These are phyloP conservation scores for Suhomyces prunicola DNA, from an alignment of 805 yeast species.

Conservation along the genomic window DNA sequence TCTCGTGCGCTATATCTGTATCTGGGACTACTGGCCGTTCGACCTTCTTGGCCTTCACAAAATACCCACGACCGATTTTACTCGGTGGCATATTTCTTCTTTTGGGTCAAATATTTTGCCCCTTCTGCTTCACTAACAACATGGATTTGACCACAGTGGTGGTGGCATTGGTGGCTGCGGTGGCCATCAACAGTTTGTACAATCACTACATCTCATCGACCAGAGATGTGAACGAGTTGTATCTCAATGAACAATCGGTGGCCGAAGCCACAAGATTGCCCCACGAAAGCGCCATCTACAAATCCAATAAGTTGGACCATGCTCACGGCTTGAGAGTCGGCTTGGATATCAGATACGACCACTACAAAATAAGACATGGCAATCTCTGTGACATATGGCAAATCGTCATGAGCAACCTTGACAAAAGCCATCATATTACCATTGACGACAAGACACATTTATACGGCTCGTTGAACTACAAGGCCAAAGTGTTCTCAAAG, in stretches of 20 bases:
- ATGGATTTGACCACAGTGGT: conserved; percentile 6
- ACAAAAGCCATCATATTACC: conserved; percentile 14
- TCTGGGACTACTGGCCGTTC: neutral
- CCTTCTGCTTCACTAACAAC: neutral
- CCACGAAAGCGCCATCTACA: conserved; percentile 71
- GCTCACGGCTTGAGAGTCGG: conserved; percentile 68
- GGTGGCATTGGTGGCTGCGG: conserved; percentile 17
- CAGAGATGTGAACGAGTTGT: conserved; percentile 57
- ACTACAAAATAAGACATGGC: conserved; percentile 70
- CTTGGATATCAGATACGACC: conserved; percentile 56
- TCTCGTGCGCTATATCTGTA: neutral
- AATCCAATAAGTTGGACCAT: conserved; percentile 72
- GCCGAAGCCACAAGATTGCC: conserved; percentile 60
- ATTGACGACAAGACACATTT: conserved; percentile 18
- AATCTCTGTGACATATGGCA: conserved; percentile 73
- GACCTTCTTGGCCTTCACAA: neutral
- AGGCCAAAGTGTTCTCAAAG: conserved; percentile 19
- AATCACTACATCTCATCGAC: conserved; percentile 29
- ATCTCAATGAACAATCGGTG: conserved; percentile 62
- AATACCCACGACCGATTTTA: neutral
- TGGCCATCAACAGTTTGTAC: conserved; percentile 18
- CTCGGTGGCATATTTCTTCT: neutral
- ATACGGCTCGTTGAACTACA: conserved; percentile 25
- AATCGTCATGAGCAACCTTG: conserved; percentile 35
- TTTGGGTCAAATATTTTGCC: neutral